phyloP scores from a whole-genome alignment of 2,329 filamentous ascomycete genomes.

The Rhinocladiella mackenziei region DNA sequence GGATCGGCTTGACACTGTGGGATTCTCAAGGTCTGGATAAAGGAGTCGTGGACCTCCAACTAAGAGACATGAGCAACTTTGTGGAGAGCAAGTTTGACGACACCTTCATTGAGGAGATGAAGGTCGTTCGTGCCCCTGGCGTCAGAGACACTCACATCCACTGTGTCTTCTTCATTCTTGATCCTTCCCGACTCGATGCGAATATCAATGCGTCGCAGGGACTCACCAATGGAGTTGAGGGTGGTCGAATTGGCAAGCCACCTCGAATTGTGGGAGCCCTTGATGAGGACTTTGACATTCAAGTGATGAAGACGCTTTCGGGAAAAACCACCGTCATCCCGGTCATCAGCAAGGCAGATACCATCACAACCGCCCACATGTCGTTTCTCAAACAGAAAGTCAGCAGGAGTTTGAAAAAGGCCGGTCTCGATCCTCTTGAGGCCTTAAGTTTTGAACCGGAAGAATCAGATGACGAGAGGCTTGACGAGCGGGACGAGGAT shows the following conservation, averaged over 20 bases:
- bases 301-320: conserved; percentile 80
- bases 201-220: conserved; percentile 66
- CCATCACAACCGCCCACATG: conserved; percentile 95
- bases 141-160: conserved; percentile 96
- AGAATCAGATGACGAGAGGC: conserved; percentile 62
- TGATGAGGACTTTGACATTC: conserved; percentile 84
- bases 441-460: conserved; percentile 80
- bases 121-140: conserved; percentile 87
- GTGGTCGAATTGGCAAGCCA: conserved; percentile 44
- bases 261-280: conserved; percentile 59
- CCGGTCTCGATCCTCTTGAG: conserved; percentile 83
- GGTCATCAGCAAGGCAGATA: conserved; percentile 94
- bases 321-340: conserved; percentile 94
- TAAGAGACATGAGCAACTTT: conserved; percentile 86
- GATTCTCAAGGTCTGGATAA: conserved; percentile 94
- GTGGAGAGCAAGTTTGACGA: conserved; percentile 98
- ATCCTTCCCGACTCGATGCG: conserved; percentile 77
- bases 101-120: conserved; percentile 95
- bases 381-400: conserved; percentile 83
- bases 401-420: conserved; percentile 79
- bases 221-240: conserved; percentile 50
- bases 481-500: conserved; percentile 49
- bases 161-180: conserved; percentile 86
- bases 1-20: conserved; percentile 90
- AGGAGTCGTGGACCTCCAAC: conserved; percentile 88